A percentile compares a stretch with the other conserved stretches of the same genome.
phyloP scores from a whole-genome alignment of 2,329 filamentous ascomycete species.

The Fusarium goolgardi region DNA sequence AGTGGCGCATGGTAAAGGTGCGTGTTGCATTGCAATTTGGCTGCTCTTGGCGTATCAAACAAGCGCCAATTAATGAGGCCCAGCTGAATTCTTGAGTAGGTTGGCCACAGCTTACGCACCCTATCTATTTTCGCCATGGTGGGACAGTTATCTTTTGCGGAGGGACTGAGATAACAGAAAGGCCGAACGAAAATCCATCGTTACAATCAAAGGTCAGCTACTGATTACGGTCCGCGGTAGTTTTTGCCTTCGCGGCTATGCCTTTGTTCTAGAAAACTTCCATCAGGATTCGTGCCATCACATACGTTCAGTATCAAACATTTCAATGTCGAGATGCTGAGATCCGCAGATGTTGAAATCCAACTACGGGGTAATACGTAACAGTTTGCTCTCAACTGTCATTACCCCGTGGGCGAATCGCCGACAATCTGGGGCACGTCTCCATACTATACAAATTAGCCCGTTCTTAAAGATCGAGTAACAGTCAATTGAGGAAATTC shows the following conservation, averaged over 20 bases:
- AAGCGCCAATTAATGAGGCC: slow-evolving; percentile 28
- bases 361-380: slow-evolving; percentile 43
- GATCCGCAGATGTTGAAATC: slow-evolving; percentile 39
- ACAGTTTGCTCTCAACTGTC: slow-evolving; percentile 39
- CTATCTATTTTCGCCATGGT: slow-evolving; percentile 28
- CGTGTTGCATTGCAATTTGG: slow-evolving; percentile 12
- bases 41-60: slow-evolving; percentile 22
- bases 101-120: slow-evolving; percentile 22
- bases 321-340: slow-evolving; percentile 24
- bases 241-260: slow-evolving; percentile 36
- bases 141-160: slow-evolving; percentile 30
- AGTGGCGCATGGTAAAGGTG: slow-evolving; percentile 17
- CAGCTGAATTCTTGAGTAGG: slow-evolving; percentile 13
- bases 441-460: slow-evolving; percentile 35
- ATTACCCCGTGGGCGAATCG: slow-evolving; percentile 43
- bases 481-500: slow-evolving; percentile 27
- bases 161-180: slow-evolving; percentile 25
- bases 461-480: slow-evolving; percentile 14
- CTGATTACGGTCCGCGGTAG: slow-evolving; percentile 30
- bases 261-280: slow-evolving; percentile 19
- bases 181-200: neutral
- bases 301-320: neutral
- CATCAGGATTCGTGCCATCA: slow-evolving; percentile 8
- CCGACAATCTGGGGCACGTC: slow-evolving; percentile 44
- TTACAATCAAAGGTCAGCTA: neutral